Conservation (phyloP, 2,329 filamentous ascomycete species). For the Mycosphaerella sp. region DNA sequence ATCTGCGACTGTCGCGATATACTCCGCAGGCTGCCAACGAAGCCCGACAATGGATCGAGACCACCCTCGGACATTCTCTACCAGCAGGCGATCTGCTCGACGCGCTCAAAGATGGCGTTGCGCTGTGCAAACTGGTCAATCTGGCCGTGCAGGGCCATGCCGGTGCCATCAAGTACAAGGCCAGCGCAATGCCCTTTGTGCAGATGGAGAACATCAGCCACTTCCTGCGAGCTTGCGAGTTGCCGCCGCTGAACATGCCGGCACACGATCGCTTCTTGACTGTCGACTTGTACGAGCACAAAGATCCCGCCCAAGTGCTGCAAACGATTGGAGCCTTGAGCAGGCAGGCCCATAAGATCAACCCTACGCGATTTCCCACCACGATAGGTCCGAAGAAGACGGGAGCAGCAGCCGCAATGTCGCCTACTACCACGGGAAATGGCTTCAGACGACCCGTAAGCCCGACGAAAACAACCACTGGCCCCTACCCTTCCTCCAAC, state of each 20-base stretch:
- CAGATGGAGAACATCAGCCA: slow-evolving; percentile 99
- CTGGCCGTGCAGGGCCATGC: slow-evolving; percentile 66
- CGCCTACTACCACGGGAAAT: slow-evolving; percentile 20
- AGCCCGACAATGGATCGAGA: slow-evolving; percentile 78
- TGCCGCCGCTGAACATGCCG: slow-evolving; percentile 75
- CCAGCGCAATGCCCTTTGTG: slow-evolving; percentile 92
- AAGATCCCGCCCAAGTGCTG: slow-evolving; percentile 91
- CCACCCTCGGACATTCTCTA: slow-evolving; percentile 66
- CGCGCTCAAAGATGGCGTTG: slow-evolving; percentile 80
- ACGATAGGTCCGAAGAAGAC: slow-evolving; percentile 68
- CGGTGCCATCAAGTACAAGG: slow-evolving; percentile 81
- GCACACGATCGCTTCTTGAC: slow-evolving; percentile 95
- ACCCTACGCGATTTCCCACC: slow-evolving; percentile 66
- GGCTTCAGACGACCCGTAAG: slow-evolving; percentile 21
- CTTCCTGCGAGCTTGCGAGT: slow-evolving; percentile 83
- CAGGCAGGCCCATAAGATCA: slow-evolving; percentile 67
- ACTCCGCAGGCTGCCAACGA: slow-evolving; percentile 86
- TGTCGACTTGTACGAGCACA: slow-evolving; percentile 90
- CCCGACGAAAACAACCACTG: slow-evolving; percentile 27
- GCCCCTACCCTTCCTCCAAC: slow-evolving; percentile 22
- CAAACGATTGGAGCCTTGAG: slow-evolving; percentile 92
- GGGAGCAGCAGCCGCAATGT: slow-evolving; percentile 37
- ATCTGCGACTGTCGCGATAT: slow-evolving; percentile 85
- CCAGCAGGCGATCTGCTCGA: slow-evolving; percentile 72
- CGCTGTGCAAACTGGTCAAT: slow-evolving; percentile 89